A percentile compares a stretch with the other conserved stretches of the same genome.
These are phyloP conservation scores for Penicillium sp. DNA, from an alignment of 2,329 filamentous ascomycete genomes.

Conservation along the genomic window DNA sequence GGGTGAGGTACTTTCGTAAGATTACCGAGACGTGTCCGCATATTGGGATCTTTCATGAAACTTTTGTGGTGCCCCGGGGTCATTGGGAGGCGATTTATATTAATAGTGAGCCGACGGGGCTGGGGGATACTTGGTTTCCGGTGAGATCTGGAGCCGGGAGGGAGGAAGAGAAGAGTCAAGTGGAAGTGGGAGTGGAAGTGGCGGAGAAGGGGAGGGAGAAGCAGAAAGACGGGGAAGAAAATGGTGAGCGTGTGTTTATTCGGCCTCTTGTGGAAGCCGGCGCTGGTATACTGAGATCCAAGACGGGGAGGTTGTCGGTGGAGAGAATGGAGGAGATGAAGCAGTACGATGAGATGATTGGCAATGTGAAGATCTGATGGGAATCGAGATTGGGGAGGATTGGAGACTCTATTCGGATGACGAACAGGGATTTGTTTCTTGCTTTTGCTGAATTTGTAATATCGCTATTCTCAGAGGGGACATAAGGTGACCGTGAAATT, in stretches of 20 bases:
- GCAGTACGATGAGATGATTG: neutral
- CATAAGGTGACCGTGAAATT: too few relatives aligned
- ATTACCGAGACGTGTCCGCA: constrained; percentile 31
- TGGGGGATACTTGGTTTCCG: constrained; percentile 12
- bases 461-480: too few relatives aligned
- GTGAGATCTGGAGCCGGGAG: too few relatives aligned
- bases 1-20: constrained; percentile 42
- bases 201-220: too few relatives aligned
- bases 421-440: too few relatives aligned
- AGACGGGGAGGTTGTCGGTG: neutral
- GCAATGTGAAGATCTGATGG: too few relatives aligned
- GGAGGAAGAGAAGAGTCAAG: too few relatives aligned
- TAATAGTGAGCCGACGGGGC: constrained; percentile 32
- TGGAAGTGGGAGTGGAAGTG: too few relatives aligned
- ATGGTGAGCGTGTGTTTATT: neutral
- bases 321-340: constrained; percentile 1
- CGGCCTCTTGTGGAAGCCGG: constrained; percentile 9
- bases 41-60: constrained; percentile 44
- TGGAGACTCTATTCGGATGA: too few relatives aligned
- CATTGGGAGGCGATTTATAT: constrained; percentile 43
- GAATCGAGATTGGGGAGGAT: too few relatives aligned
- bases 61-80: constrained; percentile 34
- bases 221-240: neutral
- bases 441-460: too few relatives aligned
- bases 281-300: neutral